Base-by-base conservation (phyloP, 192 early-diverging fungal species). In the Coemansia sp. region DNA sequence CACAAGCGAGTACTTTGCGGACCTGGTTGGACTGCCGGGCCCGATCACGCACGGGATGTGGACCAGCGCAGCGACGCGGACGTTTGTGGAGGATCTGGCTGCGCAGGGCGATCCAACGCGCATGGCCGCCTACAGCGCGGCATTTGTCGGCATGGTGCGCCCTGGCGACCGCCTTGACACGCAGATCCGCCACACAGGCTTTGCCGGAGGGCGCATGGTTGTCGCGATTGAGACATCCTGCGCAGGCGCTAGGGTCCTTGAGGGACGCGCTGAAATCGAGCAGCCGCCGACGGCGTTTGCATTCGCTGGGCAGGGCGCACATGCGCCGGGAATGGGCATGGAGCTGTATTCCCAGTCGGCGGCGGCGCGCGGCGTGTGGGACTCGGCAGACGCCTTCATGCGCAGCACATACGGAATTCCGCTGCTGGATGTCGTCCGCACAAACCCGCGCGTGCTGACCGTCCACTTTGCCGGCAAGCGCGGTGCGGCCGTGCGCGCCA, bases 1-100 rank as follows among this genome's bases (percentile, higher is more conserved):
- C 84, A 92, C 93, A 63, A 94, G 91, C 86, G 87, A 86, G 60
- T 92, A 92, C 86, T 95, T 98, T 87, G 90, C 94, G 60, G 90
- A 92, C 64, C 73, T 92, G 12, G 94, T 91, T 20, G 82, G 86
- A 41, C 88, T 98, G 52, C 94, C 94, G 33, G 92, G 90, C 35
- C 94, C 94, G 24, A 98, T 98, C 64, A 94, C 93, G 24, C 96
- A 98, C 77, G 96, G 96, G 43, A 98, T 98, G 96, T 98, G 94
- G 94, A 98, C 94, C 23, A 90, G 88, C 62, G 96, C 96, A 14
- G 88, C 92, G 2, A 92, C 92, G 36, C 89, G 96, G 63, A 92
- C 91, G 79, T 91, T 91, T 76, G 90, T 96, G 16, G 94, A 96
- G 68, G 87, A 90, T 43, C 88, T 91, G 51, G 92, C 90, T 58